Evolutionary conservation across 2,329 filamentous ascomycete species (phyloP).

Genomic region (Huntiella savannae): DNA sequence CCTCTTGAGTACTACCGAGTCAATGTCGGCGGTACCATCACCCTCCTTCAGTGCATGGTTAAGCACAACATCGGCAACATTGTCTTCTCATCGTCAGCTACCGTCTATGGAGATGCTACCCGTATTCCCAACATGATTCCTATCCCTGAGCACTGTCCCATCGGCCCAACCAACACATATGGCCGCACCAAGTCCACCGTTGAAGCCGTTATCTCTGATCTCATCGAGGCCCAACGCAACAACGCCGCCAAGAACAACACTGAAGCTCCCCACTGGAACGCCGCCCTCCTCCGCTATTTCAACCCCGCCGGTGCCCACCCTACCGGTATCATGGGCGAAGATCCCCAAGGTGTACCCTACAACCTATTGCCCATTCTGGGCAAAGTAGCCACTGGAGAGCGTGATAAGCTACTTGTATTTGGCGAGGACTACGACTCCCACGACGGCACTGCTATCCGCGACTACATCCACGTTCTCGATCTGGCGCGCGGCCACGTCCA

Average conservation of each 20-base stretch:
- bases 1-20: conserved; percentile 95
- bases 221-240: conserved; percentile 69
- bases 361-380: conserved; percentile 88
- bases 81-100: conserved; percentile 95
- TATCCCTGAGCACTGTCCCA: conserved; percentile 90
- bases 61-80: conserved; percentile 87
- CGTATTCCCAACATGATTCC: conserved; percentile 96
- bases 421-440: conserved; percentile 83
- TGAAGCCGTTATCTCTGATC: conserved; percentile 80
- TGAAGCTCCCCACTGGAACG: conserved; percentile 71
- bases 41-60: conserved; percentile 71
- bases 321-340: conserved; percentile 92
- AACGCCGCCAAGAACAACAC: conserved; percentile 66
- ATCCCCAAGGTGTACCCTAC: conserved; percentile 86
- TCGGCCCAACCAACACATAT: conserved; percentile 93
- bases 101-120: conserved; percentile 94
- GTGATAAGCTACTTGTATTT: conserved; percentile 86
- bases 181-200: conserved; percentile 90
- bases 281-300: conserved; percentile 85
- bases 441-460: conserved; percentile 84
- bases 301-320: conserved; percentile 93
- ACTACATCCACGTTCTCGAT: conserved; percentile 95
- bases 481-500: conserved; percentile 71
- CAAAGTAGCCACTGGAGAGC: conserved; percentile 87
- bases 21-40: conserved; percentile 85